Evolutionary conservation across 352 stramenopile species (phyloP), one percentile per base, ranked within the genome.

Genomic region (Pythium dissotocum): DNA sequence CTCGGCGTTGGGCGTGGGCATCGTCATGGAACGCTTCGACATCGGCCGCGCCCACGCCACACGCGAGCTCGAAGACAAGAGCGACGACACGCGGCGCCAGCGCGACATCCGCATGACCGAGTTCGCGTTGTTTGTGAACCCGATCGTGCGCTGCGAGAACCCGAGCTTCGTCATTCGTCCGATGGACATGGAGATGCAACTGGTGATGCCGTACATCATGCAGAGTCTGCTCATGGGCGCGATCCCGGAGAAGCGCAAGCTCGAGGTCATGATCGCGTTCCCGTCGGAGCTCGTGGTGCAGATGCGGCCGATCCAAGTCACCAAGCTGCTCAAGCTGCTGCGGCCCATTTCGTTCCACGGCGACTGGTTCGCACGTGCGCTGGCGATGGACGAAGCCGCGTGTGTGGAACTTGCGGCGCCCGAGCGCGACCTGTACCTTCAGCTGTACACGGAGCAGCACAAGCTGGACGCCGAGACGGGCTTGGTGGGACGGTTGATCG

Each of bases 41-140:
- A 82, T 94, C 54, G 73, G 80, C 4, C 72, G 76, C 28, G 82
- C 75, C 26, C 56, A 57, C 1, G 73, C 58, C 7, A 49, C 40
- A 1, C 6, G 13, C 2, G 63, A 40, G 35, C 46, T 53, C n/a
- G 46, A 28, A 4, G 49, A 56, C 24, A 56, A 56, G 49, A 56
- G 46, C 49, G 32, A 49, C 44, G 75, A 77, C 30, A 56, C 65
- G 21, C 74, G 72, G 59, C 74, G 77, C 53, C 83, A 90, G 54
- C 82, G 85, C 36, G 10, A 61, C 13, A 63, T 94, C 32, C 71
- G 76, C 53, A 52, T 94, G 40, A 65, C 77, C 52, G 79, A 93
- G 24, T 91, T 93, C 56, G 75, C 82, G 61, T 76, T 94, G 55
- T 83, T 91, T 40, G 72, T 90, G 58, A 91, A 92, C 67, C 69